Evolutionary conservation across 768 basidiomycete species (phyloP), one percentile per base, ranked within the genome.

Genomic region (Boletus tomentosulus): DNA sequence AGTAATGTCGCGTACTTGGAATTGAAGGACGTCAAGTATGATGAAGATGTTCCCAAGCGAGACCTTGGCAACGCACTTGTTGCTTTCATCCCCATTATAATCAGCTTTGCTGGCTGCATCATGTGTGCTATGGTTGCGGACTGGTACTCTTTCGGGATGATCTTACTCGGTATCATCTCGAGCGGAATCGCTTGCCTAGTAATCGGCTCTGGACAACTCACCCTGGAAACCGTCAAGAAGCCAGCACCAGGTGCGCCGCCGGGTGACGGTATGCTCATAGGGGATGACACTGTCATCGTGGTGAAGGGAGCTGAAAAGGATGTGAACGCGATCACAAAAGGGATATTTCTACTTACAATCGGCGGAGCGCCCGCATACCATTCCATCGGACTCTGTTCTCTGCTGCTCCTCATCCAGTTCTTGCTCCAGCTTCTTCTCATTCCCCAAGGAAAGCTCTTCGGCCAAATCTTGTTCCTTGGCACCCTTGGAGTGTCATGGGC

Each of bases 401-500:
- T 73, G 9, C 62, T 71, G 4, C 66, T 73, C 31, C 57, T 67
- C 19, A 22, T 59, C 38, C 73, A 74, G 27, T 71, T 71, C 60
- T 7, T 73, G 24, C 48, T 63, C 24, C 72, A 74, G 54, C 59
- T 73, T 3, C 60, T 73, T 43, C 62, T 73, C 34, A 70, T 71
- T 24, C 72, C 72, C 3, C 71, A 74, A 48, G 66, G 58, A 11
- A 31, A 52, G 11, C 63, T 73, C 37, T 71, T 73, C 6, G 72
- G 73, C 11, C 72, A 74, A 46, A 51, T 70, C 41, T 54, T 73
- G 67, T 74, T 73, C 53, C 51, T 73, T 28, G 42, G 51, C 1
- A 58, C 71, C 1, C 62, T 74, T 15, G 65, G 56, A 3, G 63
- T 65, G 2, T 74, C 72, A 1, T 74, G 73, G 72, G 50, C 16